Conservation (phyloP, 2,329 filamentous ascomycete genomes). For the Exophiala oligosperma region DNA sequence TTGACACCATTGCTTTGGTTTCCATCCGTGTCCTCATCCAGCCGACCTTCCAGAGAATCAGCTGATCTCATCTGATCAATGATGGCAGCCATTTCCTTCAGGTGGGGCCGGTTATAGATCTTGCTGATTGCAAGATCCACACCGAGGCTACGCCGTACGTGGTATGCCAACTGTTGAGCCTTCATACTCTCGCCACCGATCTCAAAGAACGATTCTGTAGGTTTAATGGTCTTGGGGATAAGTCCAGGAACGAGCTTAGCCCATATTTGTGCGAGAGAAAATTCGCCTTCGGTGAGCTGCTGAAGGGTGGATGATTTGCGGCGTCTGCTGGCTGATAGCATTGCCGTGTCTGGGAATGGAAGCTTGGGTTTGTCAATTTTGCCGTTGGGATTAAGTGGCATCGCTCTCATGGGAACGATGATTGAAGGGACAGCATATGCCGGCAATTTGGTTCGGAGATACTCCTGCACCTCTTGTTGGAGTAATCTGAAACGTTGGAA, state of each 20-base stretch:
- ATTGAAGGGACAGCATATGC: constrained; percentile 74
- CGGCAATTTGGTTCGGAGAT: constrained; percentile 71
- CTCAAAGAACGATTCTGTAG: constrained; percentile 71
- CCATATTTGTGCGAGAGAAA: constrained; percentile 71
- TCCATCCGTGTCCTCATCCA: constrained; percentile 41
- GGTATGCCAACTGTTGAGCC: constrained; percentile 77
- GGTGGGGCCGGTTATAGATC: constrained; percentile 68
- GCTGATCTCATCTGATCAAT: constrained; percentile 45
- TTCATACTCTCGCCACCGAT: constrained; percentile 78
- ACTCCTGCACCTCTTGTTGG: constrained; percentile 61
- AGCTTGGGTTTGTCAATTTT: constrained; percentile 79
- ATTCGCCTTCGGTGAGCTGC: constrained; percentile 55
- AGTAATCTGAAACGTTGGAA: constrained; percentile 63
- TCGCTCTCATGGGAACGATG: constrained; percentile 69
- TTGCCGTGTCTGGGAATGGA: constrained; percentile 75
- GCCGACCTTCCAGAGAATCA: constrained; percentile 34
- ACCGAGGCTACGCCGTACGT: constrained; percentile 63
- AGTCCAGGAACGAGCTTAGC: constrained; percentile 66
- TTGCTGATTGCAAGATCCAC: constrained; percentile 64
- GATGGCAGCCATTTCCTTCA: constrained; percentile 56
- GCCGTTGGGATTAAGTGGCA: constrained; percentile 72
- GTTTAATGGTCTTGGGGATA: constrained; percentile 66
- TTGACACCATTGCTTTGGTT: constrained; percentile 33
- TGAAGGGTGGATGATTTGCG: constrained; percentile 51
- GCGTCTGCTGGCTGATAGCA: constrained; percentile 57